Base-by-base conservation (phyloP, 345 rosid genomes). In the Sonneratia alba region DNA sequence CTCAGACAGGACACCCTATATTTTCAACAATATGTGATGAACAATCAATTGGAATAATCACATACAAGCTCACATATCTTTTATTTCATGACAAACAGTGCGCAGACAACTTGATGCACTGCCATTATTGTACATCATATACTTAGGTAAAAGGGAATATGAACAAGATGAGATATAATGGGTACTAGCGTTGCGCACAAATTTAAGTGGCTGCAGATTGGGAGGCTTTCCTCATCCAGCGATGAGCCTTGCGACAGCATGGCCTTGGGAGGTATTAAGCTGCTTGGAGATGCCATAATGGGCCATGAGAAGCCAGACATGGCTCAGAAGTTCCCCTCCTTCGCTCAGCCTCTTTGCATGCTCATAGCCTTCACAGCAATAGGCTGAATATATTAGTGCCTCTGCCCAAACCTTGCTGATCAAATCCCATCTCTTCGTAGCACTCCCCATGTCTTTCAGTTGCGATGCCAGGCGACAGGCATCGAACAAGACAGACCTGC, bases 301-400 rank as follows among this genome's bases (percentile, higher is more conserved):
- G n/a, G 87, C 82, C 85, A 81, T 70, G 67, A 85, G 73, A 14
- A 86, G 79, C 85, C 92, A 86, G 0, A 84, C 87, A 38, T 81
- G 85, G 72, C 79, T 82, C n/a, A 85, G 77, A 21, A 88, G 81
- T 71, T 88, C 89, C 22, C 91, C 88, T 0, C 91, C 93, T 66
- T 72, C 70, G 45, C 88, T 81, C 47, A 85, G 71, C 43, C 81
- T 83, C 68, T 79, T 74, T 3, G 82, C 86, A 48, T 86, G 93
- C 36, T 76, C 55, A 47, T 47, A 11, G 34, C 59, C 59, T 2
- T 79, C 83, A 49, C 72, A 72, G 18, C 81, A 51, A 15, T 74
- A 77, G 13, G 80, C 79, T 1, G 75, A 73, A 55, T 64, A 74
- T 38, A 57, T 36, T 13, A 77, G 61, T 59, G 76, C 68, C 70